Evolutionary conservation across 1,284 basidiomycete genomes (phyloP), one percentile per base, ranked within the genome.

Genomic region (Heterobasidion occidentale): DNA sequence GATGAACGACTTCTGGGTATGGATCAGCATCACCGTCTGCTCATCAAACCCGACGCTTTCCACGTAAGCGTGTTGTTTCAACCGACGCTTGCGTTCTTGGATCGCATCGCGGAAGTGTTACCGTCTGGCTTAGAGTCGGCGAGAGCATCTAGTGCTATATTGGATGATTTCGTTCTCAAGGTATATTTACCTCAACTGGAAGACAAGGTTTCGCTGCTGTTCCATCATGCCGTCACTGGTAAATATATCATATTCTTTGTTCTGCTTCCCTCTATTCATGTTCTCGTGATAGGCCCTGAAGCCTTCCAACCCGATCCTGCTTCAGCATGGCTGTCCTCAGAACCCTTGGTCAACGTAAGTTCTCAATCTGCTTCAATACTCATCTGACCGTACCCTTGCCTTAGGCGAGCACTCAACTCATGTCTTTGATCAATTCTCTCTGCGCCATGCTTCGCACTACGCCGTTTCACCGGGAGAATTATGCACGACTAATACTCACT

Each of bases 391-490:
- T 54, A 15, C 20, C 14, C 17, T 52, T 15, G 51, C 27, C 61
- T 27, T 57, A 93, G 88, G 88, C 89, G 34, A 86, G 83, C 62
- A 91, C 86, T 2, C 86, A 94, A 62, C 75, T 98, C 19, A 89
- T 97, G 76, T 88, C 92, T 0, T 74, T 99, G 47, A 90, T 97
- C 65, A 95, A 97, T 67, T 94, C 91, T 1, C 76, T 99, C 2
- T 98, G 94, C 65, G 80, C 83, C 8, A 98, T 98, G 94, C 80
- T 98, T 9, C 81, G 86, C 56, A 88, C 87, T 14, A 94, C 93
- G n/a, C 94, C 96, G 0, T 98, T 99, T 74, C 95, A 98, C 65
- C 82, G 88, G 58, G 96, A 98, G 68, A 94, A 87, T 68, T 95
- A 98, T 70, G 88, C 92, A 35, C 83, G 93, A n/a, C 76, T 99